Evolutionary conservation across 2,329 filamentous ascomycete genomes (phyloP).

Genomic region (Claviceps paspali): DNA sequence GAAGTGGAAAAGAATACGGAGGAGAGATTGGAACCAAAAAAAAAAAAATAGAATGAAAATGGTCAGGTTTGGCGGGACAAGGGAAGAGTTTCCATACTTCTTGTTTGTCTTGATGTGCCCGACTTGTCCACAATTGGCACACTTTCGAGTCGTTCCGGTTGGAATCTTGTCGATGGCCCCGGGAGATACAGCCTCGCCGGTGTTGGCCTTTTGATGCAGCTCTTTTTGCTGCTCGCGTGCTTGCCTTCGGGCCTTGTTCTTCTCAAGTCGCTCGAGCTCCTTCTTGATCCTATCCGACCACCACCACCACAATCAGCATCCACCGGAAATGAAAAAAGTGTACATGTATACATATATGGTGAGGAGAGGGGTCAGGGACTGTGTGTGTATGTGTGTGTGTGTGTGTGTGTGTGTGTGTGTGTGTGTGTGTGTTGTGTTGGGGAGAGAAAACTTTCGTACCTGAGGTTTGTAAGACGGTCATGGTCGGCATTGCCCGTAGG

Average conservation of each 20-base stretch:
- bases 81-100: slow-evolving; percentile 46
- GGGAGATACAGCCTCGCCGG: slow-evolving; percentile 34
- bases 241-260: slow-evolving; percentile 81
- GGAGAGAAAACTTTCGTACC: slow-evolving; percentile 20
- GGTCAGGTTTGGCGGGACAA: no score
- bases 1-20: not conserved
- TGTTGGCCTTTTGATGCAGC: slow-evolving; percentile 30
- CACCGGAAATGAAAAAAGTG: no score
- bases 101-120: slow-evolving; percentile 99
- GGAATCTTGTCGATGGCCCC: slow-evolving; percentile 36
- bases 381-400: no score
- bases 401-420: no score
- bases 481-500: slow-evolving; percentile 36
- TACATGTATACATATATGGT: no score
- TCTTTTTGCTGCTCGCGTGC: slow-evolving; percentile 84
- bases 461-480: slow-evolving; percentile 30
- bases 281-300: slow-evolving; percentile 22
- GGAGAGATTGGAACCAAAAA: not conserved
- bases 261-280: slow-evolving; percentile 71
- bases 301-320: not conserved
- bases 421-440: no score
- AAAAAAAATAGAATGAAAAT: not conserved
- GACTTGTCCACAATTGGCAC: slow-evolving; percentile 91
- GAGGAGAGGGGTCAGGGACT: no score
- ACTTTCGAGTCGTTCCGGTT: slow-evolving; percentile 70